Evolutionary conservation across 805 yeast genomes (phyloP).

Genomic region (Babjeviella inositovora): DNA sequence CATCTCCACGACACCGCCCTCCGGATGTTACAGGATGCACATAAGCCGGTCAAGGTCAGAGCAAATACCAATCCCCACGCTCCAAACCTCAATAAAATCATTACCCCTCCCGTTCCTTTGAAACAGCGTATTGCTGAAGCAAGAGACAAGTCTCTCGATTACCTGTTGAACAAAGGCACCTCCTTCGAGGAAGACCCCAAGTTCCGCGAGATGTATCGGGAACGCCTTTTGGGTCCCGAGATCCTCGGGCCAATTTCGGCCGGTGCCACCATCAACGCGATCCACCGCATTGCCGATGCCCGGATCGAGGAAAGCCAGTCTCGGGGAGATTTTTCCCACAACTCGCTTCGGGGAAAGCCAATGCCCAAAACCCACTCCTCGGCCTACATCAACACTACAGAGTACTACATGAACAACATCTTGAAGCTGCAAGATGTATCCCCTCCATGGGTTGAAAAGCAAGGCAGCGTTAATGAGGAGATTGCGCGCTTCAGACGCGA

Average conservation of each 20-base stretch:
- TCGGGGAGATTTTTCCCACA: conserved; percentile 50
- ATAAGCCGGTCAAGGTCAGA: conserved; percentile 16
- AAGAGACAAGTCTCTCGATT: conserved; percentile 51
- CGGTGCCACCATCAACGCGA: conserved; percentile 27
- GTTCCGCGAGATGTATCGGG: conserved; percentile 46
- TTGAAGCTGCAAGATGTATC: conserved; percentile 59
- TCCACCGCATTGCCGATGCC: conserved; percentile 58
- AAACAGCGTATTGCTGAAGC: conserved; percentile 37
- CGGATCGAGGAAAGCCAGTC: conserved; percentile 59
- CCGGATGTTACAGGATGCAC: conserved; percentile 39
- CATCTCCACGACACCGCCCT: conserved; percentile 22
- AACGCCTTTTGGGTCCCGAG: conserved; percentile 43
- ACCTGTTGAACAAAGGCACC: conserved; percentile 16
- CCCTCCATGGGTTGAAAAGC: conserved; percentile 87
- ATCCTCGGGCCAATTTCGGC: conserved; percentile 24
- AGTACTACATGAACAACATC: conserved; percentile 67
- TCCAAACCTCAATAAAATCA: conserved; percentile 4
- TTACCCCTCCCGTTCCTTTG: conserved; percentile 9
- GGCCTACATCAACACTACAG: conserved; percentile 52
- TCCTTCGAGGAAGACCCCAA: conserved; percentile 17
- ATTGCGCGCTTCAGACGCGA: conserved; percentile 28
- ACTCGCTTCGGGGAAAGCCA: conserved; percentile 49
- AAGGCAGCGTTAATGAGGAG: conserved; percentile 33
- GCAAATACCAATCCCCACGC: conserved; percentile 3
- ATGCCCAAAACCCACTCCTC: conserved; percentile 21